Evolutionary conservation across 345 rosid genomes (phyloP).

Genomic region (Populus alba): DNA sequence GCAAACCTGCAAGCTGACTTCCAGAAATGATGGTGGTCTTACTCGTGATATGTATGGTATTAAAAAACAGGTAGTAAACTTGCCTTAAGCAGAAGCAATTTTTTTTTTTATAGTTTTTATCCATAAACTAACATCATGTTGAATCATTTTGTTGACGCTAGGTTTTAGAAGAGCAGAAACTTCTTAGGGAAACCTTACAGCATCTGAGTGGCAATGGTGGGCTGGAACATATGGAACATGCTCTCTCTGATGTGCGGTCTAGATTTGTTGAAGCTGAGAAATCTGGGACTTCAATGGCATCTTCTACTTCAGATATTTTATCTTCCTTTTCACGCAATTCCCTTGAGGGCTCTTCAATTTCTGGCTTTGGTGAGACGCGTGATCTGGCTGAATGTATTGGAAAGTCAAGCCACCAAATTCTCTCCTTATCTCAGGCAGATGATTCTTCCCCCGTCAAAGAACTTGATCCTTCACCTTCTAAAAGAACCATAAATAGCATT

Average conservation of each 20-base stretch:
- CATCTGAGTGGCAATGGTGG: slow-evolving; percentile 79
- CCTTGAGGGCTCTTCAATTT: slow-evolving; percentile 25
- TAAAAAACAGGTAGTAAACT: slow-evolving; percentile 56
- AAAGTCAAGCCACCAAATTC: slow-evolving; percentile 47
- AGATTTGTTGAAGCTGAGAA: slow-evolving; percentile 53
- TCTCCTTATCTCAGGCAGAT: slow-evolving; percentile 56
- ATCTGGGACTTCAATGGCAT: slow-evolving; percentile 52
- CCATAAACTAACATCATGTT: neutral
- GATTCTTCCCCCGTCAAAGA: slow-evolving; percentile 24
- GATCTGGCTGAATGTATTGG: slow-evolving; percentile 25
- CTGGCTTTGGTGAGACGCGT: slow-evolving; percentile 32
- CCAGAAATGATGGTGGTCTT: slow-evolving; percentile 48
- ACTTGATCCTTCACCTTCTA: slow-evolving; percentile 23
- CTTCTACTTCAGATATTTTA: slow-evolving; percentile 32
- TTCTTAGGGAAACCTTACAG: slow-evolving; percentile 64
- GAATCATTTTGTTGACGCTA: slow-evolving; percentile 9
- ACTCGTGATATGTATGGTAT: slow-evolving; percentile 76
- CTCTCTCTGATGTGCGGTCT: slow-evolving; percentile 61
- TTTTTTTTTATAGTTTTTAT: neutral
- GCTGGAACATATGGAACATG: slow-evolving; percentile 64
- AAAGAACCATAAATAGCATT: neutral
- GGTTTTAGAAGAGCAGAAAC: slow-evolving; percentile 77
- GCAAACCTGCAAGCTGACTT: slow-evolving; percentile 62
- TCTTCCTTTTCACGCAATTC: slow-evolving; percentile 40
- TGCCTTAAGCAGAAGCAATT: neutral